Evolutionary conservation across 2,329 filamentous ascomycete species (phyloP), one percentile per base, ranked within the genome.

Genomic region (Capronia coronata): DNA sequence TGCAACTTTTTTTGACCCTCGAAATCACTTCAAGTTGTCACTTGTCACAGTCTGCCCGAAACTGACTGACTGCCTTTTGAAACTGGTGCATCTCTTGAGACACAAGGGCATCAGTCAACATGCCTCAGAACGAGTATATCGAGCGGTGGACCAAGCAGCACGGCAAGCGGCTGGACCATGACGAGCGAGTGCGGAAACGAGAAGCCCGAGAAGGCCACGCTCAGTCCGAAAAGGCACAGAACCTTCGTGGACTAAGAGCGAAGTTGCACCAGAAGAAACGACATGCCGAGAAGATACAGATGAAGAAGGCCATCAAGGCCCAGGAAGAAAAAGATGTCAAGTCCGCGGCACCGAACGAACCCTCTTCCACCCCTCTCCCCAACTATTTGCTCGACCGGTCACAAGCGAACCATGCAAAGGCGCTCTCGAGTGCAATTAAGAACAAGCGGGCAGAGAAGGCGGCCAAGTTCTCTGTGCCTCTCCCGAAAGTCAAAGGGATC

Each of bases 291-390:
- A 98, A 98, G 84, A 94, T 95, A 67, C 88, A 94, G 78, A 90
- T 95, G 85, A 86, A 85, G 71, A 94, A 95, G 78, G 76, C 83
- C 64, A 94, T 98, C 79, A 87, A 86, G 72, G 86, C 87, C 38
- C 87, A 95, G 75, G 93, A 98, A 72, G 87, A 96, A 76, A 84
- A 88, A 72, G 94, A 96, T 66, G 83, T 97, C 75, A 95, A 97
- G 74, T 87, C 86, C 7, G 75, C 79, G 25, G 83, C 84, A 48
- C 82, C 86, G 59, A 80, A 84, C 62, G 86, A 93, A 69, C 86
- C 90, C 54, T 82, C 82, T 21, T 81, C 78, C 60, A 87, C 87
- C 43, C 87, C 93, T 49, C 76, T 97, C 62, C 93, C 93, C 44
- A 84, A 88, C 62, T 98, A 97, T 70, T 79, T 98, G 67, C 83